Conservation (phyloP, 169 alveolate species). For the Plasmodium chabaudi region DNA sequence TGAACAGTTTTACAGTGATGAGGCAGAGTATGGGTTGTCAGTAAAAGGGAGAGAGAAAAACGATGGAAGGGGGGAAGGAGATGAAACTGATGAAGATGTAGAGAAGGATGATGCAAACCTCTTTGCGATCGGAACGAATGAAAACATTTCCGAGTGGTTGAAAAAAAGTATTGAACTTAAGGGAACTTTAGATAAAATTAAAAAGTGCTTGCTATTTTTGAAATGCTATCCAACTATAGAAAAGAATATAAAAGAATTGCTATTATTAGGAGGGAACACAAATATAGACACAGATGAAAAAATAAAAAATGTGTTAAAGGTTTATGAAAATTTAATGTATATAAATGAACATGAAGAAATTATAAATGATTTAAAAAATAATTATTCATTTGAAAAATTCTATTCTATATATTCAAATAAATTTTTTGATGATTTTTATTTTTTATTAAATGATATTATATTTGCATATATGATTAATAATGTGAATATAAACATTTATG, state of each 20-base stretch:
- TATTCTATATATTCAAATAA: constrained; percentile 23
- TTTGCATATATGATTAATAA: constrained; percentile 15
- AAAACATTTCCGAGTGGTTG: neutral
- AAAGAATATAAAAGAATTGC: constrained; percentile 35
- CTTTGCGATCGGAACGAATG: no score
- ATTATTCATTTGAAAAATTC: neutral
- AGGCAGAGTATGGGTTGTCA: no score
- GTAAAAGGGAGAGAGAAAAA: no score
- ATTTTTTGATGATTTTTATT: constrained; percentile 40
- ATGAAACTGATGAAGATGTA: neutral
- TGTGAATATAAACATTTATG: neutral
- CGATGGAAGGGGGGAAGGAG: neutral
- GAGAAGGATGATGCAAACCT: neutral
- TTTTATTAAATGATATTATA: constrained; percentile 27
- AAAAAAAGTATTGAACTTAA: constrained; percentile 51
- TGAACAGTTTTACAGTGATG: no score
- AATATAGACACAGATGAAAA: constrained; percentile 37
- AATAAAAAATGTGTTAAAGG: constrained; percentile 9
- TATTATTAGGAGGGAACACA: constrained; percentile 4
- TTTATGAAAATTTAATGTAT: constrained; percentile 35
- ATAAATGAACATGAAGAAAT: constrained; percentile 65
- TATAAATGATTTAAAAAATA: constrained; percentile 22
- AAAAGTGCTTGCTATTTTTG: constrained; percentile 29
- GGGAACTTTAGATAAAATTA: constrained; percentile 26
- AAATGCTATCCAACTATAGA: constrained; percentile 17